phyloP scores from a whole-genome alignment of 2,329 filamentous ascomycete species.

The Colletotrichum limetticola region DNA sequence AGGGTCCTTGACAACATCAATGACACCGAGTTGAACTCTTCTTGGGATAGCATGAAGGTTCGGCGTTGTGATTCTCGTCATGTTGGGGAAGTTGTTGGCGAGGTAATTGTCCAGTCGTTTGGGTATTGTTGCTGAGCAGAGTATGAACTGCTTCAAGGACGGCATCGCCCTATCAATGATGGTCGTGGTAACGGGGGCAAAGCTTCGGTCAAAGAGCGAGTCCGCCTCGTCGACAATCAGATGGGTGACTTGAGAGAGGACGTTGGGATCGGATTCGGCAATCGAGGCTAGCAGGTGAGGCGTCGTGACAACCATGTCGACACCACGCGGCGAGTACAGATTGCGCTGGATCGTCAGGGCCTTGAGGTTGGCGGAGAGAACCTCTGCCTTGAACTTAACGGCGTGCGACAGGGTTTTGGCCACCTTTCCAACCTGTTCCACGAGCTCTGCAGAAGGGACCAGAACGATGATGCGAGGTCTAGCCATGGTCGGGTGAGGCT shows the following conservation, averaged over 20 bases:
- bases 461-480: slow-evolving; percentile 87
- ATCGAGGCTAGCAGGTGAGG: slow-evolving; percentile 91
- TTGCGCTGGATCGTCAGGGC: slow-evolving; percentile 84
- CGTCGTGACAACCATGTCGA: slow-evolving; percentile 88
- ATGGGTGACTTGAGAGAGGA: slow-evolving; percentile 90
- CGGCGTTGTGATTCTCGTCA: slow-evolving; percentile 88
- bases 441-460: slow-evolving; percentile 91
- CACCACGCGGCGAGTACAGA: slow-evolving; percentile 81
- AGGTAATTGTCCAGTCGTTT: slow-evolving; percentile 87
- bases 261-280: slow-evolving; percentile 87
- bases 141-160: slow-evolving; percentile 84
- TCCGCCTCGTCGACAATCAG: slow-evolving; percentile 96
- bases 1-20: slow-evolving; percentile 91
- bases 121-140: slow-evolving; percentile 97
- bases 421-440: slow-evolving; percentile 84
- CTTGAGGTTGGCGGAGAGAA: slow-evolving; percentile 82
- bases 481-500: slow-evolving; percentile 78
- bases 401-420: slow-evolving; percentile 86
- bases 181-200: slow-evolving; percentile 82
- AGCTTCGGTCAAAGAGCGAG: slow-evolving; percentile 93
- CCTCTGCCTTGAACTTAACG: slow-evolving; percentile 86
- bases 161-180: slow-evolving; percentile 86
- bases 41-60: slow-evolving; percentile 96
- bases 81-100: slow-evolving; percentile 82
- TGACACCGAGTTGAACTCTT: slow-evolving; percentile 90